phyloP scores from a whole-genome alignment of 495 filamentous ascomycete genomes.

The Sordaria brevicollis region DNA sequence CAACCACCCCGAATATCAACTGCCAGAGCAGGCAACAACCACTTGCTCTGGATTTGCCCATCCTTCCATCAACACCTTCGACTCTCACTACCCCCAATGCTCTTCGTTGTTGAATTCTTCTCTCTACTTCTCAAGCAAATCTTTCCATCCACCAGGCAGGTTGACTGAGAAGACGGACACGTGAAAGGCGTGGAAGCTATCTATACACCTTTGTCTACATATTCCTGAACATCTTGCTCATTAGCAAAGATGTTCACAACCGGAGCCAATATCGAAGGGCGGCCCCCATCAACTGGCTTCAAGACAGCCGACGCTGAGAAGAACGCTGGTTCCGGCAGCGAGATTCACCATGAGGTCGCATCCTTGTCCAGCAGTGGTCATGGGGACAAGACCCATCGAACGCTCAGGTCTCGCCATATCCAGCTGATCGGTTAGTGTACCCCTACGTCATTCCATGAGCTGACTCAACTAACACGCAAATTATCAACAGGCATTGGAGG shows the following conservation, averaged over 20 bases:
- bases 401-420: constrained; percentile 39
- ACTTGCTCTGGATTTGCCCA: not conserved
- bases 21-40: not conserved
- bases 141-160: not conserved
- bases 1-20: not conserved
- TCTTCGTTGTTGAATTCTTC: constrained; percentile 33
- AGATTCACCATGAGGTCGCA: not conserved
- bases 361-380: not conserved
- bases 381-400: constrained; percentile 29
- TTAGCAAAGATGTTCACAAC: not conserved
- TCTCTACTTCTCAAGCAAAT: constrained; percentile 34
- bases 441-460: not conserved
- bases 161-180: not conserved
- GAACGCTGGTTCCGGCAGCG: not conserved
- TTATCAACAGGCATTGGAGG: constrained; percentile 46
- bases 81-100: constrained; percentile 14
- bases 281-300: not conserved
- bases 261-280: constrained; percentile 1
- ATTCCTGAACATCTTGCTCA: no score
- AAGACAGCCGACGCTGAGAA: constrained; percentile 11
- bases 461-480: constrained; percentile 13
- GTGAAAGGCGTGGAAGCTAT: not conserved
- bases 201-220: not conserved
- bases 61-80: not conserved
- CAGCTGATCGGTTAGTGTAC: constrained; percentile 36